Conservation (phyloP, 371 early-diverging fungal species). For the Syncephalastrum contaminatum region DNA sequence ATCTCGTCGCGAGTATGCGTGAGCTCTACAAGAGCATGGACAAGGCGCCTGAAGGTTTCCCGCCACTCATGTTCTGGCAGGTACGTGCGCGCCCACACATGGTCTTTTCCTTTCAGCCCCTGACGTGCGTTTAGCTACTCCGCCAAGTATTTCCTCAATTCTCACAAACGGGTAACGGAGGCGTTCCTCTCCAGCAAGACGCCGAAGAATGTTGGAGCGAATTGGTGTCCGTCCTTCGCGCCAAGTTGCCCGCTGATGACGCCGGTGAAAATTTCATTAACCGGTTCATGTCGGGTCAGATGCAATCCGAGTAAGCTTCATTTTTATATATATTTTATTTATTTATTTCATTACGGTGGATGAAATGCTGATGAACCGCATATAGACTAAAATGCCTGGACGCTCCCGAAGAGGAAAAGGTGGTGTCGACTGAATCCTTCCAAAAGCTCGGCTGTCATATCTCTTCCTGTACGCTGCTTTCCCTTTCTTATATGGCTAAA, state of each 20-base stretch:
- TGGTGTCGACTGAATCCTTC: conserved; percentile 66
- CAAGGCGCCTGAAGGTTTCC: conserved; percentile 70
- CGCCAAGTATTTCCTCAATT: conserved; percentile 87
- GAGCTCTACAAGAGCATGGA: conserved; percentile 71
- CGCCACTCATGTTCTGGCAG: conserved; percentile 82
- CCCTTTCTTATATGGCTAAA: no score
- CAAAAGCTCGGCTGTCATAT: conserved; percentile 87
- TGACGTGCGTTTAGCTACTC: conserved; percentile 48
- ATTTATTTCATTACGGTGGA: no score
- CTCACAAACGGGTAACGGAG: conserved; percentile 68
- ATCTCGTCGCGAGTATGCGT: conserved; percentile 70
- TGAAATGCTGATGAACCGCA: no score
- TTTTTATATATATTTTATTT: not conserved
- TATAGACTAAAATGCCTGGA: conserved; percentile 73
- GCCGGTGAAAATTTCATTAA: conserved; percentile 70
- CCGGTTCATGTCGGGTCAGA: conserved; percentile 84
- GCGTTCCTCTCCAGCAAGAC: conserved; percentile 91
- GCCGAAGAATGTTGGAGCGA: conserved; percentile 97
- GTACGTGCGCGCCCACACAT: conserved; percentile 22
- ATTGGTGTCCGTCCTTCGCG: conserved; percentile 63
- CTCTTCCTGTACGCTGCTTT: conserved; percentile 42
- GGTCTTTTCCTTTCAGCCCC: not conserved
- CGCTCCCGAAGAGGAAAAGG: conserved; percentile 73
- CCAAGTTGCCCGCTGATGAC: conserved; percentile 62
- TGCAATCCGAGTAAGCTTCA: conserved; percentile 43